A percentile compares a stretch with the other conserved stretches of the same genome.
phyloP scores from a whole-genome alignment of 2,329 filamentous ascomycete genomes.

The Cladophialophora carrionii region DNA sequence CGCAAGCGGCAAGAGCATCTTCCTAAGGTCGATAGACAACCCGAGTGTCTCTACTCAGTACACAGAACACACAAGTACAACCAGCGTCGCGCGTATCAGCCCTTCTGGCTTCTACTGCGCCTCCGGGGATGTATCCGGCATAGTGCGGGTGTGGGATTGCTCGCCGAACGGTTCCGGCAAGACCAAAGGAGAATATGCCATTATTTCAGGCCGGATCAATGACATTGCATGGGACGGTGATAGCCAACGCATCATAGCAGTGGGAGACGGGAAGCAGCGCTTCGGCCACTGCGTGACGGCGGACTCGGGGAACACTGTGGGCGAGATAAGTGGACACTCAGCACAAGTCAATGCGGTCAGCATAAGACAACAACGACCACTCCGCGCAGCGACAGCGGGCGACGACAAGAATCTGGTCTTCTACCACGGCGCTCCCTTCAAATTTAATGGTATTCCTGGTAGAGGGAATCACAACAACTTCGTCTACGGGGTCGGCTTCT shows the following conservation, averaged over 20 bases:
- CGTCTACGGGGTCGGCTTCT: constrained; percentile 84
- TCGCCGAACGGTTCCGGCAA: constrained; percentile 71
- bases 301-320: constrained; percentile 93
- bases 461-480: constrained; percentile 82
- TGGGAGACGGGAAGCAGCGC: constrained; percentile 90
- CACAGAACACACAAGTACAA: constrained; percentile 82
- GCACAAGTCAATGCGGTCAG: constrained; percentile 89
- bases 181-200: constrained; percentile 91
- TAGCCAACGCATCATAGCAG: constrained; percentile 92
- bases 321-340: constrained; percentile 90
- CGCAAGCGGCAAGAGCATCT: constrained; percentile 94
- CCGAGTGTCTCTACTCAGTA: constrained; percentile 86
- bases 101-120: constrained; percentile 95
- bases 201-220: constrained; percentile 92
- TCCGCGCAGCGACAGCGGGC: constrained; percentile 85
- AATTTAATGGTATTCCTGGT: constrained; percentile 76
- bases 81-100: constrained; percentile 90
- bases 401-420: constrained; percentile 91
- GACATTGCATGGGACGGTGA: constrained; percentile 98
- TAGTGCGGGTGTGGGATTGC: constrained; percentile 88
- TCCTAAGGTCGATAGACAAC: constrained; percentile 90
- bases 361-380: constrained; percentile 84
- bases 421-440: constrained; percentile 92
- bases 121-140: constrained; percentile 82
- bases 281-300: constrained; percentile 93